Evolutionary conservation across 2,329 filamentous ascomycete genomes (phyloP), one percentile per base, ranked within the genome.

Genomic region (Periglandula ipomoeae): DNA sequence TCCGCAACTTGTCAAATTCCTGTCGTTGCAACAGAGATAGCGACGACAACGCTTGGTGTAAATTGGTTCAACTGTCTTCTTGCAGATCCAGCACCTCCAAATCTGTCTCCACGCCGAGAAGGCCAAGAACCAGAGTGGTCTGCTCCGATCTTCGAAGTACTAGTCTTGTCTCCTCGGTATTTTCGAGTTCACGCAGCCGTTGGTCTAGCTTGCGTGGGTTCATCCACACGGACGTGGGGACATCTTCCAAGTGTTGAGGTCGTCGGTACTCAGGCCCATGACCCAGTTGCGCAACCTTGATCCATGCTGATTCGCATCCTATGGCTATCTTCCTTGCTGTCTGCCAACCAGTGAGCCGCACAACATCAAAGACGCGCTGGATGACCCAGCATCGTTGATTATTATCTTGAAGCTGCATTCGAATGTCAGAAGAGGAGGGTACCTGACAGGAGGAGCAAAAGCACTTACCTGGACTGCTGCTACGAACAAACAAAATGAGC

Each of bases 271-370:
- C 81, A 4, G 89, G 89, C 0, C 89, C 91, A 41, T 81, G 76
- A 0, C 87, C 87, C 56, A 85, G 72, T 52, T 83, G 77, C 3
- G 80, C 85, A 1, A 85, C 82, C 60, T 84, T 87, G 51, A 79
- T 75, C 93, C 93, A 98, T 0, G 82, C 78, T 3, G 82, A 84
- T 65, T 97, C 90, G 63, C 89, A 95, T 1, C 89, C 89, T 44
- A 79, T 75, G 0, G 88, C 88, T 53, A 96, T 91, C 37, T 89
- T 81, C 30, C 81, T 78, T 1, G 89, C 86, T 1, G 85, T 89
- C 58, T 89, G 85, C 86, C 89, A 96, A 0, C 93, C 93, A 0
- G 89, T 95, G 7, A 93, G 73, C 1, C 83, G 79, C 2, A 85
- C 80, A 35, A 95, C 83, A 57, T 89, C 83, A 56, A 82, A 77